These are phyloP conservation scores for Chrysosphaeria jannelii DNA, from an alignment of 2,329 filamentous ascomycete species.

Conservation along the genomic window DNA sequence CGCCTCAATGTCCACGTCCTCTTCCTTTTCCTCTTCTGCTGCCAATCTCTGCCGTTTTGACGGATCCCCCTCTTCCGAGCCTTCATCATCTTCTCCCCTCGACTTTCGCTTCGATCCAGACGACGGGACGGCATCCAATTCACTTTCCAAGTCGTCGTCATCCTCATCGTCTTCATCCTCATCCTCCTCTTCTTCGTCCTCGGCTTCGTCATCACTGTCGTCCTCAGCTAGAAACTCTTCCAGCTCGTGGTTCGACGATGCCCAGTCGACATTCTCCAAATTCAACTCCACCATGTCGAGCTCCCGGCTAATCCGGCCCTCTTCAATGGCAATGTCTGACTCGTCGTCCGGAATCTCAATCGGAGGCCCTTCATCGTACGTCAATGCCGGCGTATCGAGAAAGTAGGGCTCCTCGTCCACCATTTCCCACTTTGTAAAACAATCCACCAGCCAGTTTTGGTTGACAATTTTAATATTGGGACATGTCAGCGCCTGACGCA, in stretches of 20 bases:
- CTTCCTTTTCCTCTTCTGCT: too few relatives aligned
- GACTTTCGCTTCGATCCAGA: conserved; percentile 6
- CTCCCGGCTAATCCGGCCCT: conserved; percentile 16
- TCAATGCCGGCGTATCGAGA: conserved; percentile 24
- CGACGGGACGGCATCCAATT: conserved; percentile 3
- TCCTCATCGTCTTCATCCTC: conserved; percentile 9
- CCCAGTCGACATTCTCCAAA: too few relatives aligned
- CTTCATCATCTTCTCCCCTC: too few relatives aligned
- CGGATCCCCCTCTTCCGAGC: too few relatives aligned
- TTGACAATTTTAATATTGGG: conserved; percentile 71
- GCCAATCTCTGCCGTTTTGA: too few relatives aligned
- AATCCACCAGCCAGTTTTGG: conserved; percentile 67
- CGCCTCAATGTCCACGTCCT: too few relatives aligned
- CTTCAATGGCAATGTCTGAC: conserved; percentile 13
- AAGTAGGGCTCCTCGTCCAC: conserved; percentile 53
- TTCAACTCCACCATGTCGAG: conserved; percentile 26
- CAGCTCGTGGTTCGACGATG: conserved; percentile 37
- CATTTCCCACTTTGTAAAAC: conserved; percentile 54
- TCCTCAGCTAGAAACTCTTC: conserved; percentile 37
- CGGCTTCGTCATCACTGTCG: conserved; percentile 17
- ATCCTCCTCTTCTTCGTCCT: conserved; percentile 8
- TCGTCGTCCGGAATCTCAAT: conserved; percentile 8
- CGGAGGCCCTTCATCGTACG: conserved; percentile 8
- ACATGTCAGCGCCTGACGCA: conserved; percentile 56
- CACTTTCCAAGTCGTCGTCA: conserved; percentile 12